These are phyloP conservation scores for Aureobasidium vineae DNA, from an alignment of 2,329 filamentous ascomycete species.

Conservation along the genomic window DNA sequence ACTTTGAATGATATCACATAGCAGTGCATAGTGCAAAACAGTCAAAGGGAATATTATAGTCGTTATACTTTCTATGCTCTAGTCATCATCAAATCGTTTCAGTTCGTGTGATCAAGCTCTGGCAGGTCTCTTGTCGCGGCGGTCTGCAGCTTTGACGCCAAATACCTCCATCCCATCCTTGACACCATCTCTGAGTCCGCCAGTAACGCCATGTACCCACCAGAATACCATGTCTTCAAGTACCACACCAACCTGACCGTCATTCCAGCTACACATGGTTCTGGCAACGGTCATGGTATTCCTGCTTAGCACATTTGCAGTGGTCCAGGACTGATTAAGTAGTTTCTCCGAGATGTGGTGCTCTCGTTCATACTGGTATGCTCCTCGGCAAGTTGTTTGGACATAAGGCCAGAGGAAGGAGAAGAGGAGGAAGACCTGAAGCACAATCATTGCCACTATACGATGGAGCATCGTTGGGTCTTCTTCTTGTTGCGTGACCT, in stretches of 20 bases:
- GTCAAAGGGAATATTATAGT: neutral
- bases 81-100: neutral
- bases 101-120: neutral
- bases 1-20: neutral
- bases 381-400: constrained; percentile 52
- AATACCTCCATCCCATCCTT: constrained; percentile 54
- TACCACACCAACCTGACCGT: constrained; percentile 62
- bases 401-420: constrained; percentile 63
- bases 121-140: neutral
- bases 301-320: constrained; percentile 55
- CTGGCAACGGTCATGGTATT: constrained; percentile 54
- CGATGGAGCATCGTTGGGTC: constrained; percentile 57
- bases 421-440: constrained; percentile 59
- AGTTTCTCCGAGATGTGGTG: constrained; percentile 63
- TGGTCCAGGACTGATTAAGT: constrained; percentile 52
- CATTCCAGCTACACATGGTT: constrained; percentile 59
- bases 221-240: constrained; percentile 58
- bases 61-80: neutral
- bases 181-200: constrained; percentile 65
- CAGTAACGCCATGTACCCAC: constrained; percentile 62
- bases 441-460: constrained; percentile 55
- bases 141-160: constrained; percentile 34
- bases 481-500: neutral
- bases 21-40: neutral
- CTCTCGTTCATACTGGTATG: constrained; percentile 63